Evolutionary conservation across 2,329 filamentous ascomycete genomes (phyloP).

Genomic region (Dryadomyces quercus-mongolicae): DNA sequence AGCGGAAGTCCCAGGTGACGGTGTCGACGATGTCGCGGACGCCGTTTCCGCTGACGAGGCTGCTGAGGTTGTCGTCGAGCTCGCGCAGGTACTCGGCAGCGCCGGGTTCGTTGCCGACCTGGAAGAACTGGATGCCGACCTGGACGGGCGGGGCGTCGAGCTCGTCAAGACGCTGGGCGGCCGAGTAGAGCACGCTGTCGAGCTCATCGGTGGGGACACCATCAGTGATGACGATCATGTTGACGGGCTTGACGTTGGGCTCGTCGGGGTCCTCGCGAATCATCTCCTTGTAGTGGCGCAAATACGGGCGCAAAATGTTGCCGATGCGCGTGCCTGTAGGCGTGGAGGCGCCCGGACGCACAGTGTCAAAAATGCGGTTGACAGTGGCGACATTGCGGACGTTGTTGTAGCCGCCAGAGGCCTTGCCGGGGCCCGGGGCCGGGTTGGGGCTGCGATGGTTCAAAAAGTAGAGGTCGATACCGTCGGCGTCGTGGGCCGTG

Average conservation of each 20-base stretch:
- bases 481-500: constrained; percentile 65
- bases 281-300: constrained; percentile 36
- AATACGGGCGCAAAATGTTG: constrained; percentile 61
- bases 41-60: constrained; percentile 25
- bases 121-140: constrained; percentile 91
- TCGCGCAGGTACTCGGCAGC: constrained; percentile 55
- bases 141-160: constrained; percentile 66
- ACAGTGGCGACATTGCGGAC: constrained; percentile 48
- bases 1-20: constrained; percentile 53
- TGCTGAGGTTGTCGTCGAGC: constrained; percentile 61
- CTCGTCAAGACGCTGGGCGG: constrained; percentile 58
- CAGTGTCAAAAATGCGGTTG: constrained; percentile 54
- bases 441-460: constrained; percentile 42
- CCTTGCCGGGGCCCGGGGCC: constrained; percentile 23
- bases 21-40: constrained; percentile 88
- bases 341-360: constrained; percentile 55
- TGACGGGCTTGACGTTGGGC: constrained; percentile 57
- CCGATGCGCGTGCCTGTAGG: constrained; percentile 63
- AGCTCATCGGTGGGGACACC: constrained; percentile 72
- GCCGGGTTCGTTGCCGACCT: constrained; percentile 62
- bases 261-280: constrained; percentile 17
- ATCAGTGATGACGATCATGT: constrained; percentile 89
- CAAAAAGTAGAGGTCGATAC: constrained; percentile 84
- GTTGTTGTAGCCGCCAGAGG: constrained; percentile 47
- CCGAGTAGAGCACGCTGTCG: constrained; percentile 52